Base-by-base conservation (phyloP, 78 protist species). In the Chrysochromulina parva region DNA sequence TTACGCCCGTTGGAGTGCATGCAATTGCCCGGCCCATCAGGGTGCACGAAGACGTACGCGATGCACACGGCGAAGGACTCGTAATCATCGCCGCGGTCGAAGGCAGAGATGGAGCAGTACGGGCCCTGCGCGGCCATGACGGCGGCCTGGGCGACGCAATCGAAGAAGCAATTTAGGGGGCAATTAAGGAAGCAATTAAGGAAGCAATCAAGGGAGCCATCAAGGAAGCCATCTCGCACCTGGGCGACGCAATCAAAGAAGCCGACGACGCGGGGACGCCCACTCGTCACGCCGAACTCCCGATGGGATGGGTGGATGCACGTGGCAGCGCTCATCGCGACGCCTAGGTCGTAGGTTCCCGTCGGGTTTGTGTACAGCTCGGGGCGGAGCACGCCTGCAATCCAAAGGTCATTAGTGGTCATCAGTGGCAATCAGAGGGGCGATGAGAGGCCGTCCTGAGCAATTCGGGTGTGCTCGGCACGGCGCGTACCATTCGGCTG, bases 31-130 rank as follows among this genome's bases (percentile, higher is more conserved):
- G 38, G 38, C 38, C 38, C 38, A 38, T 66, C 87, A 16, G 84
- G 84, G 66, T 89, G 87, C 53, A 14, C n/a, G 69, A 54, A 89
- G 22, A 89, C 92, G 85, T 89, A 89, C 48, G 86, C 92, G 50
- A 89, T 48, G 74, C 52, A 73, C 78, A 89, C 81, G 28, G 86
- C 92, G 24, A 58, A 59, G 60, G 2, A 2, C 59, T 89, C 92
- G 76, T 89, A 89, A n/a, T 62, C 92, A 60, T 89, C 92, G 62
- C 78, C 92, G 47, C 92, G 55, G 87, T 89, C 92, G 38, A 89
- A 10, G 26, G 92, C 92, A 17, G 74, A 54, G 76, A 89, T 89
- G 58, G 91, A 89, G 47, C 73, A 48, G 57, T 69, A 71, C 38
- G 91, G 91, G 28, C 91, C 91, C 91, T 89, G 91, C 47, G 20